These are phyloP conservation scores for Coemansia sp. DNA, from an alignment of 192 early-diverging fungal genomes.

Conservation along the genomic window DNA sequence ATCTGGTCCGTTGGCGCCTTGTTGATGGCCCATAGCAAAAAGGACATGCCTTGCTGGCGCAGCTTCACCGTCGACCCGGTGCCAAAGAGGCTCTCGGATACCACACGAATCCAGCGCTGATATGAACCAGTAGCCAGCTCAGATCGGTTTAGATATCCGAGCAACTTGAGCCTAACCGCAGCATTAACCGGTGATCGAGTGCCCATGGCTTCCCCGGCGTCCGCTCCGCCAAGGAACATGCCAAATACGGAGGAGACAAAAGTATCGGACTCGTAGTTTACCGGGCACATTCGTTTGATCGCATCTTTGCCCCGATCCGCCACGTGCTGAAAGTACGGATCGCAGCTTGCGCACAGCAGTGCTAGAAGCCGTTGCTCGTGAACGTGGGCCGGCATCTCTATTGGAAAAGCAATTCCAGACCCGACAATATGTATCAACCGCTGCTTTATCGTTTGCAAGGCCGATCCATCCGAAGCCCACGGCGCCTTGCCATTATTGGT, in stretches of 20 bases:
- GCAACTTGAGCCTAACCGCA: constrained; percentile 27
- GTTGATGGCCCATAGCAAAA: constrained; percentile 84
- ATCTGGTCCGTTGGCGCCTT: constrained; percentile 60
- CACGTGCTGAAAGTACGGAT: constrained; percentile 66
- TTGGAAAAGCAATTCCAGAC: constrained; percentile 44
- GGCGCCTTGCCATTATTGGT: constrained; percentile 71
- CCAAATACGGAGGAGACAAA: constrained; percentile 55
- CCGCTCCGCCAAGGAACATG: constrained; percentile 59
- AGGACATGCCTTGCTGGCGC: constrained; percentile 69
- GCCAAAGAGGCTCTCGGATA: constrained; percentile 81
- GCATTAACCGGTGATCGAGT: constrained; percentile 17
- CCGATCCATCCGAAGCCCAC: constrained; percentile 57
- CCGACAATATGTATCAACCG: constrained; percentile 24
- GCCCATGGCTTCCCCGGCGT: constrained; percentile 4
- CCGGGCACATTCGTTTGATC: constrained; percentile 62
- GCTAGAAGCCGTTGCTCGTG: constrained; percentile 54
- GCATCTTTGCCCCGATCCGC: constrained; percentile 72
- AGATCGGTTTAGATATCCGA: constrained; percentile 53
- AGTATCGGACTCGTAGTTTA: constrained; percentile 64
- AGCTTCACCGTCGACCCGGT: constrained; percentile 59
- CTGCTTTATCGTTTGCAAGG: constrained; percentile 20
- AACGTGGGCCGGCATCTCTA: constrained; percentile 24
- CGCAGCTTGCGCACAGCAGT: constrained; percentile 48
- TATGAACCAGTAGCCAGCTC: constrained; percentile 63
- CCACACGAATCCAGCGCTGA: constrained; percentile 65